phyloP scores from a whole-genome alignment of 2,329 filamentous ascomycete genomes.

The Immersiporthe knoxdaviesiana region DNA sequence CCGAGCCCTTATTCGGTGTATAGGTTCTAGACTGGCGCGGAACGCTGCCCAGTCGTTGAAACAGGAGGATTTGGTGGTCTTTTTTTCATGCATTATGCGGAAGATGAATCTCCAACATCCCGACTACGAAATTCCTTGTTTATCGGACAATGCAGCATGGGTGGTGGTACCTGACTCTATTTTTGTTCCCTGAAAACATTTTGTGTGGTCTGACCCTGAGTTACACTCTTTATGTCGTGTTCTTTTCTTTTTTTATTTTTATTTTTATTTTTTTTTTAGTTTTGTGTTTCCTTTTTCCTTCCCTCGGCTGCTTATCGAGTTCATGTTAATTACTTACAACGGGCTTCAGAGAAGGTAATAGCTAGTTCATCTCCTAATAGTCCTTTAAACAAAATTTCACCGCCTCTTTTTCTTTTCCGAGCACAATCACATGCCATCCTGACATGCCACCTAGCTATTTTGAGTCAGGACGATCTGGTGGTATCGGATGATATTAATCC shows the following conservation, averaged over 20 bases:
- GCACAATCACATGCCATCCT: background rate
- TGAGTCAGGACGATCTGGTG: background rate
- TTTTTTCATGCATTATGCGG: constrained; percentile 2
- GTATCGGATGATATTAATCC: background rate
- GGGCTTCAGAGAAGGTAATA: no score
- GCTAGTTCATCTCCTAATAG: no score
- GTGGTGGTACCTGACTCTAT: background rate
- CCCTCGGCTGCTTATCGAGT: no score
- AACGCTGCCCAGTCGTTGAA: background rate
- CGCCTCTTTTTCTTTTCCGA: background rate
- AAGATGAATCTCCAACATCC: background rate
- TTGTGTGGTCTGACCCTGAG: background rate
- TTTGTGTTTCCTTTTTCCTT: no score
- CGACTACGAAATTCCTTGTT: background rate
- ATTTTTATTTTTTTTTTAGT: no score
- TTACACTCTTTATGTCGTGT: background rate
- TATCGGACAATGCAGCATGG: background rate
- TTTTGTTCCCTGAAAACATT: background rate
- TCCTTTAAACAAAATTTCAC: no score
- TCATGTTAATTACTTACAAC: no score
- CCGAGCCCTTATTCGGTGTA: background rate
- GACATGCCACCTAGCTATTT: background rate
- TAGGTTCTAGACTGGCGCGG: background rate
- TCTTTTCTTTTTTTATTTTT: no score
- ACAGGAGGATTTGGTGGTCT: background rate